A percentile compares a stretch with the other conserved stretches of the same genome.
Conservation (phyloP, 192 early-diverging fungal species). For the Coemansia sp. region DNA sequence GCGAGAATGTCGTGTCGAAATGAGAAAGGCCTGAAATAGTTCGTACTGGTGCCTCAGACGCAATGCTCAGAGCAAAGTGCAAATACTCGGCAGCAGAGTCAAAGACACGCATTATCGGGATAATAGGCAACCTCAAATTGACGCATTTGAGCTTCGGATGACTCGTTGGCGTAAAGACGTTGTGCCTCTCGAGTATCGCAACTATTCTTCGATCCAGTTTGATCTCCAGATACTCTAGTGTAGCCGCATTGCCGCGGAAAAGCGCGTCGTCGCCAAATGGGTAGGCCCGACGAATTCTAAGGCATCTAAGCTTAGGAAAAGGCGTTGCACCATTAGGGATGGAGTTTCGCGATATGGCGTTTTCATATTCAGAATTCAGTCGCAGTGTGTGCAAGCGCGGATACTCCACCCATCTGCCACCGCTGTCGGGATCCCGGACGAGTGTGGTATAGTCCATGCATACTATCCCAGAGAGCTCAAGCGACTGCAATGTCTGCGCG, state of each 20-base stretch:
- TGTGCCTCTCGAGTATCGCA: not conserved
- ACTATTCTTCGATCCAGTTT: not conserved
- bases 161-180: not conserved
- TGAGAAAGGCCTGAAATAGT: not conserved
- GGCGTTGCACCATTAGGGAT: not conserved
- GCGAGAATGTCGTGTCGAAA: not conserved
- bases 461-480: no score
- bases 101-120: not conserved
- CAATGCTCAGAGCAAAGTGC: not conserved
- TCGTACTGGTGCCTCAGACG: not conserved
- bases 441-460: no score
- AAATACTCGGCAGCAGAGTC: not conserved
- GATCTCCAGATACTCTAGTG: not conserved
- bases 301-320: not conserved
- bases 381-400: not conserved
- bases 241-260: not conserved
- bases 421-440: no score
- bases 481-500: no score
- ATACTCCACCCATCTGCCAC: not conserved
- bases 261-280: not conserved
- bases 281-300: not conserved
- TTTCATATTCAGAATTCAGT: not conserved
- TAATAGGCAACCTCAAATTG: not conserved
- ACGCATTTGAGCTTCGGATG: not conserved
- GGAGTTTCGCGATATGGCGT: not conserved